A percentile compares a stretch with the other conserved stretches of the same genome.
Conservation (phyloP, 73 alveolate genomes). For the Paramecium octaurelia region DNA sequence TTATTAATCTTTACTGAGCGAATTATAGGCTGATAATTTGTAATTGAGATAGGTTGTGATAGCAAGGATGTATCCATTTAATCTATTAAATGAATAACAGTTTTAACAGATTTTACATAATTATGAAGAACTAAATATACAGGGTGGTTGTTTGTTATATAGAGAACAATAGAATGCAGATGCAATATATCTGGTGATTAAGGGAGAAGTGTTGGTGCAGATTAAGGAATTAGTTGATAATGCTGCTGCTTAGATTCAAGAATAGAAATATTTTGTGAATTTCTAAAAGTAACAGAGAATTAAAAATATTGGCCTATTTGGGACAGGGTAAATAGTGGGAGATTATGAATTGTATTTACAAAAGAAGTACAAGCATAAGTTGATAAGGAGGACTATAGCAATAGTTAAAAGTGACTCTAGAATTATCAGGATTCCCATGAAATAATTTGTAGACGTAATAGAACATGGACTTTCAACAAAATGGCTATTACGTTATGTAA, state of each 20-base stretch:
- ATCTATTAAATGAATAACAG: not conserved
- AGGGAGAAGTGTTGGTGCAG: slow-evolving; percentile 21
- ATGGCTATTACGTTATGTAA: not conserved
- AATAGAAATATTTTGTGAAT: slow-evolving; percentile 3
- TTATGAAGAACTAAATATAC: not conserved
- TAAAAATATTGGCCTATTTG: not conserved
- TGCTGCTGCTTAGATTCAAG: not conserved
- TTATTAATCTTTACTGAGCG: not conserved
- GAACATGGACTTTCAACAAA: not conserved
- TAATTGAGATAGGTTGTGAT: not conserved
- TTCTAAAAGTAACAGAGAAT: not conserved
- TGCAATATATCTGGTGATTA: not conserved
- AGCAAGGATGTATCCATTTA: not conserved
- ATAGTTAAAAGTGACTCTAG: not conserved
- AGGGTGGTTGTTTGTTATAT: not conserved
- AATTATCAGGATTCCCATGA: not conserved
- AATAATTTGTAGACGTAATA: not conserved
- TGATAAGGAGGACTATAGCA: not conserved
- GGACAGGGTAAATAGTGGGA: slow-evolving; percentile 20
- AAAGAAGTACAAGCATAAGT: not conserved
- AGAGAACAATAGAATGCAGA: not conserved
- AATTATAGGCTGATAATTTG: not conserved
- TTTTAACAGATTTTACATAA: not conserved
- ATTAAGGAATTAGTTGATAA: not conserved
- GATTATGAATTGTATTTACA: slow-evolving; percentile 12